phyloP scores from a whole-genome alignment of 805 yeast species.

The Zygotorulaspora sp. region DNA sequence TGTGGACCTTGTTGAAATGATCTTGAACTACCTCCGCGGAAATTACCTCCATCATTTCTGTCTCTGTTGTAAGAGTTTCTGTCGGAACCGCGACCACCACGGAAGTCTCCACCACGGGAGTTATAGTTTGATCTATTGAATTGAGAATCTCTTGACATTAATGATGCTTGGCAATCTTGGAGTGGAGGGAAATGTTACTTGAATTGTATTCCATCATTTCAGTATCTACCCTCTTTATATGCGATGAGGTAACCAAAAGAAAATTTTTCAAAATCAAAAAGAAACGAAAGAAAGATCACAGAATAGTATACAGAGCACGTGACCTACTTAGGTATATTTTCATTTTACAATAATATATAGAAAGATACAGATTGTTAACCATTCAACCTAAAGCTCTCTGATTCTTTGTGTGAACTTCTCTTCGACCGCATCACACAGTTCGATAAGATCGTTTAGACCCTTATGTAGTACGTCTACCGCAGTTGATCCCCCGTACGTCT shows the following conservation, averaged over 20 bases:
- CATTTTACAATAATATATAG: too few relatives aligned
- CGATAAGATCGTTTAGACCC: constrained; percentile 81
- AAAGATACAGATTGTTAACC: constrained; percentile 1
- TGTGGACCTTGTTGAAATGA: constrained; percentile 27
- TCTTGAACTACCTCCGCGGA: constrained; percentile 19
- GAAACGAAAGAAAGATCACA: too few relatives aligned
- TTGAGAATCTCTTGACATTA: constrained; percentile 34
- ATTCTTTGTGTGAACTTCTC: constrained; percentile 68
- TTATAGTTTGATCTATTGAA: constrained; percentile 36
- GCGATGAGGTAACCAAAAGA: constrained; percentile 9
- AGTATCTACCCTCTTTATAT: background rate
- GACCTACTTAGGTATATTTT: too few relatives aligned
- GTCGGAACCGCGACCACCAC: constrained; percentile 39
- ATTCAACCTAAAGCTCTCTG: constrained; percentile 37
- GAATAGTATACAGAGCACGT: too few relatives aligned
- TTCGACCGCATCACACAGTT: constrained; percentile 79
- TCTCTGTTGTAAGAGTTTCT: constrained; percentile 36
- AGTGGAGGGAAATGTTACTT: background rate
- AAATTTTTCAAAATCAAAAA: constrained; percentile 9
- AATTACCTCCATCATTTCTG: constrained; percentile 41
- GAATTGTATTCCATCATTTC: background rate
- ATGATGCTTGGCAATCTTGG: constrained; percentile 1
- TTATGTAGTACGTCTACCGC: constrained; percentile 91
- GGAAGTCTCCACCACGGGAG: constrained; percentile 40
- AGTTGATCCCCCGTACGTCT: constrained; percentile 82